Conservation (phyloP, 2,329 filamentous ascomycete genomes). For the Diaporthe vaccinii region DNA sequence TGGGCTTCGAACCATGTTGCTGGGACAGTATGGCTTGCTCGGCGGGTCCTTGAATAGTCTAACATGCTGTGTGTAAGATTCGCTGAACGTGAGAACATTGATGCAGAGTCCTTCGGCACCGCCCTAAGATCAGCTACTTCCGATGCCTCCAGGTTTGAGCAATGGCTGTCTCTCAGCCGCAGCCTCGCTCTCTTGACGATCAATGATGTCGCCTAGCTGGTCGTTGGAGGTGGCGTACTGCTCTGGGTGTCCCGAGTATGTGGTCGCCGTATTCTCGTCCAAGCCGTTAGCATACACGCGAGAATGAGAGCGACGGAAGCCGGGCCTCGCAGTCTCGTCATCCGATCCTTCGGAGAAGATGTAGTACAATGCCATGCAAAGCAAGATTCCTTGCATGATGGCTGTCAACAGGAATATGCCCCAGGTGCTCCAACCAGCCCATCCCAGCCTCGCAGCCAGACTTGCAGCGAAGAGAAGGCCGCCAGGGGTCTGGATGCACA, state of each 20-base stretch:
- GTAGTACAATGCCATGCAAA: constrained; percentile 86
- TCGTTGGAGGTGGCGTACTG: constrained; percentile 65
- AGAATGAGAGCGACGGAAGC: constrained; percentile 60
- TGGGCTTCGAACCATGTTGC: neutral
- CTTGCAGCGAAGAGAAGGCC: constrained; percentile 91
- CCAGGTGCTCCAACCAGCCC: constrained; percentile 95
- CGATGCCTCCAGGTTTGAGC: constrained; percentile 64
- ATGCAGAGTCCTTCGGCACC: neutral
- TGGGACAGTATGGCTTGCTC: neutral
- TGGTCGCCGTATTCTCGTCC: constrained; percentile 64
- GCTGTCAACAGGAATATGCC: constrained; percentile 91
- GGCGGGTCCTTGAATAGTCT: neutral
- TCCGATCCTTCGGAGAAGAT: constrained; percentile 61
- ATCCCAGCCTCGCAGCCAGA: constrained; percentile 82
- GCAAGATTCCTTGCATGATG: constrained; percentile 82
- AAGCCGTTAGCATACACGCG: constrained; percentile 56
- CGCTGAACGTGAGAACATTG: neutral
- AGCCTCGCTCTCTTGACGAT: constrained; percentile 65
- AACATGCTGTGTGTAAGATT: neutral
- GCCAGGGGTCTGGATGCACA: constrained; percentile 97
- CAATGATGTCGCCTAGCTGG: constrained; percentile 63
- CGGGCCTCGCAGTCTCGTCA: constrained; percentile 52
- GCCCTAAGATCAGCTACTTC: constrained; percentile 57
- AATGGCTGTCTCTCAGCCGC: constrained; percentile 65
- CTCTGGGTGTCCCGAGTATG: constrained; percentile 66